Evolutionary conservation across 805 yeast species (phyloP).

Genomic region (Wickerhamomyces silvicola): DNA sequence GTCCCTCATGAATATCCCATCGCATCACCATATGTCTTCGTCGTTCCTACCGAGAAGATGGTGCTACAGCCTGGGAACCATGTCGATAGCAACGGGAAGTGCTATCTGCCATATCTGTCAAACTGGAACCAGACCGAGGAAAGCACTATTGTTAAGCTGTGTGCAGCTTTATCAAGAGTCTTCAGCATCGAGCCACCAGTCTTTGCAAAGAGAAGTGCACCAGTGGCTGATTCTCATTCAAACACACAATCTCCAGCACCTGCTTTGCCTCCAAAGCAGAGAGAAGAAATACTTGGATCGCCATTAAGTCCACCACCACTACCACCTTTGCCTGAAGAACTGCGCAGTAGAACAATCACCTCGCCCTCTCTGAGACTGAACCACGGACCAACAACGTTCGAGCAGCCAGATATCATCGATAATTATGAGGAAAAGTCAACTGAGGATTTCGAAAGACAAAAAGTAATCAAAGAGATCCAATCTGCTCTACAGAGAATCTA

Average conservation of each 20-base stretch:
- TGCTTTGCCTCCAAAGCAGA: constrained; percentile 30
- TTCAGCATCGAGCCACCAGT: constrained; percentile 43
- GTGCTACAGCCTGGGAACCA: constrained; percentile 53
- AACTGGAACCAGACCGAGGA: constrained; percentile 39
- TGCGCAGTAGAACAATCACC: constrained; percentile 11
- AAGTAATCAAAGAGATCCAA: constrained; percentile 14
- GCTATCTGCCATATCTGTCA: constrained; percentile 64
- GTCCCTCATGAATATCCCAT: constrained; percentile 66
- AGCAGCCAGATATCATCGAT: constrained; percentile 21
- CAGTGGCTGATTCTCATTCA: constrained; percentile 2
- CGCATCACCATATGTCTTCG: constrained; percentile 60
- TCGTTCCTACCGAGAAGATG: constrained; percentile 45
- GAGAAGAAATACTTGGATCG: not conserved
- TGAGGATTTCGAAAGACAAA: not conserved
- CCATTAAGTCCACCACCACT: constrained; percentile 26
- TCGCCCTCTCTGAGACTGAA: constrained; percentile 12
- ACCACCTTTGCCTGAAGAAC: constrained; percentile 34
- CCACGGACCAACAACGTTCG: constrained; percentile 7
- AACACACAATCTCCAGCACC: constrained; percentile 18
- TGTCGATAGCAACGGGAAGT: constrained; percentile 64
- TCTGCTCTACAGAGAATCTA: constrained; percentile 18
- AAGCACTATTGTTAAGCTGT: constrained; percentile 20
- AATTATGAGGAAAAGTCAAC: constrained; percentile 4
- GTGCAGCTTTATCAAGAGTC: constrained; percentile 26
- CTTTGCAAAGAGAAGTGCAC: constrained; percentile 25